phyloP scores from a whole-genome alignment of 176 grass and related monocot genomes.

The Bothriochloa decipiens region DNA sequence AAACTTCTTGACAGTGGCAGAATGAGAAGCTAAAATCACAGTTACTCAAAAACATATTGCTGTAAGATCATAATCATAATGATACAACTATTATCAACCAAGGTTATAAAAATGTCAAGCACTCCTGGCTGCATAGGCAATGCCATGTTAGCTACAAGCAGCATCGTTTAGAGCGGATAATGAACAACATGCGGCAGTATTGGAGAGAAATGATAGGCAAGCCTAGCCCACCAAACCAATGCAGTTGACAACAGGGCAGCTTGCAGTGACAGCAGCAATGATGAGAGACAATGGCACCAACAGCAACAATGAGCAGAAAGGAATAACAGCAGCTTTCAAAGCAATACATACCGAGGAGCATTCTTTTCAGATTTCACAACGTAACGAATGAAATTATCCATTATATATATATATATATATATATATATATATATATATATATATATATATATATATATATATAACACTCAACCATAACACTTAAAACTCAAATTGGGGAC shows the following conservation, averaged over 20 bases:
- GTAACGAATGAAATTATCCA: slow-evolving; percentile 3
- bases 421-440: neutral
- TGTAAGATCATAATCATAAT: neutral
- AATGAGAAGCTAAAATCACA: neutral
- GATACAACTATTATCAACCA: neutral
- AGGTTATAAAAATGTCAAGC: neutral
- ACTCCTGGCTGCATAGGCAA: neutral
- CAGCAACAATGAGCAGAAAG: slow-evolving; percentile 2
- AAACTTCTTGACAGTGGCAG: neutral
- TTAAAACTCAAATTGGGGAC: neutral
- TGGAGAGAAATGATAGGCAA: neutral
- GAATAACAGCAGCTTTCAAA: slow-evolving; percentile 16
- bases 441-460: neutral
- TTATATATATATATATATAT: neutral
- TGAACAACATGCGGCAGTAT: neutral
- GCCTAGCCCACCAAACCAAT: neutral
- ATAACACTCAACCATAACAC: no score
- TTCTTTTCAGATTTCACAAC: neutral
- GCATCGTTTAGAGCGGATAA: neutral
- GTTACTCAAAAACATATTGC: slow-evolving; percentile 10
- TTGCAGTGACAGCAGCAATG: neutral
- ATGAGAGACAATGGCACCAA: neutral
- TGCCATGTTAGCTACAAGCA: neutral
- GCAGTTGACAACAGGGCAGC: neutral
- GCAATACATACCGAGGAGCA: neutral